Evolutionary conservation across 1,284 basidiomycete species (phyloP).

Genomic region (Paramarasmius palmivorus): DNA sequence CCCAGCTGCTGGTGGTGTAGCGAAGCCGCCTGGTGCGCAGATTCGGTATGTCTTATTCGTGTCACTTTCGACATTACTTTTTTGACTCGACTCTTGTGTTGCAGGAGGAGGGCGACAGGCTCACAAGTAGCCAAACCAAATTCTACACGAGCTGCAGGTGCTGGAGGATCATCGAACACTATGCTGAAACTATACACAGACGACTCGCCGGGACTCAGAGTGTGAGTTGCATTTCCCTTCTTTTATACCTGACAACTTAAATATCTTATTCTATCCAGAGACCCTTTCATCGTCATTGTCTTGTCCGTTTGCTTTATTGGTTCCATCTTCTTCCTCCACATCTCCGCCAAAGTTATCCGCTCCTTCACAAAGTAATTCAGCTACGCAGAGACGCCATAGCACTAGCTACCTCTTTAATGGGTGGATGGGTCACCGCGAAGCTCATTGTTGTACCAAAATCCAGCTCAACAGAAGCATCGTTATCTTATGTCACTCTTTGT

Average conservation of each 20-base stretch:
- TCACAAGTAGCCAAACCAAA: conserved; percentile 79
- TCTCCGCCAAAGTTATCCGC: conserved; percentile 93
- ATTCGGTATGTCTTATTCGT: conserved; percentile 59
- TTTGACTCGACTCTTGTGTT: conserved; percentile 1
- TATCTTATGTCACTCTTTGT: conserved; percentile 12
- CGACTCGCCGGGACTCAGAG: conserved; percentile 93
- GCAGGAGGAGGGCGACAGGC: conserved; percentile 79
- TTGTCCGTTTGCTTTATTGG: conserved; percentile 98
- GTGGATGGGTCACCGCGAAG: conserved; percentile 4
- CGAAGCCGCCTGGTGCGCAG: conserved; percentile 75
- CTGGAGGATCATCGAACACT: conserved; percentile 94
- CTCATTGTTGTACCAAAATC: conserved; percentile 23
- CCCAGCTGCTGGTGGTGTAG: conserved; percentile 45
- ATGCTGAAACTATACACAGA: conserved; percentile 99
- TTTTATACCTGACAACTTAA: conserved; percentile 3
- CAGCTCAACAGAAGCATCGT: conserved; percentile 4
- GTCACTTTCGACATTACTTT: conserved; percentile 2
- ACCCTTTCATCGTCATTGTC: conserved; percentile 97
- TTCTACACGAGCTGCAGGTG: conserved; percentile 90
- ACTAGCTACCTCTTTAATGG: not conserved
- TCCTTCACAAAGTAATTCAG: conserved; percentile 77
- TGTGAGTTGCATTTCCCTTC: conserved; percentile 62
- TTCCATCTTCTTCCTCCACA: conserved; percentile 98
- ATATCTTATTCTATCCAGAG: conserved; percentile 52
- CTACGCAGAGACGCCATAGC: not conserved